These are phyloP conservation scores for Umbelopsis isabellina DNA, from an alignment of 192 early-diverging fungal genomes.

Conservation along the genomic window DNA sequence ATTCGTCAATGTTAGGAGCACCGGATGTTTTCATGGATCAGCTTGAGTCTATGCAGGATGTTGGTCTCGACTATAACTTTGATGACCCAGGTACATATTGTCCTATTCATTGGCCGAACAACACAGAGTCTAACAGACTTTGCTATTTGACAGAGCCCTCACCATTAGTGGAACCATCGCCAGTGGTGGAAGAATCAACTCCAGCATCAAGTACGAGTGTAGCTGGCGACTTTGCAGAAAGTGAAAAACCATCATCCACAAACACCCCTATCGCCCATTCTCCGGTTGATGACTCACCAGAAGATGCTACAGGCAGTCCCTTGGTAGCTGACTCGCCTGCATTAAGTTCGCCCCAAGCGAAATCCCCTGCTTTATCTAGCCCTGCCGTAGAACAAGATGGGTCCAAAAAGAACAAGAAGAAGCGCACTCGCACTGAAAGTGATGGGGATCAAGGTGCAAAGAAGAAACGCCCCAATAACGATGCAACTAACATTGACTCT, in stretches of 20 bases:
- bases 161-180: background rate
- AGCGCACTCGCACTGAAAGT: background rate
- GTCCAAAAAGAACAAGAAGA: background rate
- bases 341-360: too few species aligned
- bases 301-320: too few species aligned
- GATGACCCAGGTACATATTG: conserved; percentile 3
- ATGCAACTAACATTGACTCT: background rate
- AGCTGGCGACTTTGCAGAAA: background rate
- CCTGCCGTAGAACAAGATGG: too few species aligned
- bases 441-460: background rate
- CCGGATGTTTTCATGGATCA: conserved; percentile 14
- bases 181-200: background rate
- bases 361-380: too few species aligned
- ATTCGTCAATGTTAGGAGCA: background rate
- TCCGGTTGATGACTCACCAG: background rate
- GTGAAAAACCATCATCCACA: background rate
- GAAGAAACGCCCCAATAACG: background rate
- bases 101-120: background rate
- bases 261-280: background rate
- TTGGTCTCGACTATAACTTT: conserved; percentile 11
- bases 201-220: background rate
- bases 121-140: too few species aligned
- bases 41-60: conserved; percentile 11
- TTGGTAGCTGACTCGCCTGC: too few species aligned
- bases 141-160: background rate